Percentiles rank a stretch among this genome's conserved stretches.
Conservation (phyloP, 73 alveolate species). For the Urostyla sp. region DNA sequence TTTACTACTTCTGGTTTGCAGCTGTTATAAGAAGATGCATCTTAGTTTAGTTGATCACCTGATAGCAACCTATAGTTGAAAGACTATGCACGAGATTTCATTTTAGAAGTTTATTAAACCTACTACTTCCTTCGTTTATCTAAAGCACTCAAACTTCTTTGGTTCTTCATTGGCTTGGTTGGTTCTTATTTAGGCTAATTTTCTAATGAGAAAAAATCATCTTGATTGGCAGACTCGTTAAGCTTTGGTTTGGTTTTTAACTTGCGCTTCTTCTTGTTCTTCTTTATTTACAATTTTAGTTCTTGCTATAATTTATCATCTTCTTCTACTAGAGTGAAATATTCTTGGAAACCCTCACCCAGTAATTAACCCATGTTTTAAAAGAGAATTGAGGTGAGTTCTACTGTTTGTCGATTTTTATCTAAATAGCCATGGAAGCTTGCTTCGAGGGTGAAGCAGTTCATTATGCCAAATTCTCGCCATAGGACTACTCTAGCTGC, state of each 20-base stretch:
- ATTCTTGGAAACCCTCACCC: conserved; percentile 50
- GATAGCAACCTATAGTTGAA: no score
- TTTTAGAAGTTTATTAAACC: conserved; percentile 27
- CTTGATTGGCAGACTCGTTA: no score
- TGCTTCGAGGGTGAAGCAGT: conserved; percentile 70
- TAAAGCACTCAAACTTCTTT: no score
- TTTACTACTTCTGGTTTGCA: no score
- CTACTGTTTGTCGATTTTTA: conserved; percentile 19
- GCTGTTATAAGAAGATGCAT: no score
- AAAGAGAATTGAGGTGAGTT: conserved; percentile 39
- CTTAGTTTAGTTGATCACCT: no score
- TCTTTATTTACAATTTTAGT: conserved; percentile 29
- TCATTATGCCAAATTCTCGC: conserved; percentile 62
- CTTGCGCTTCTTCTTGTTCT: conserved; percentile 42
- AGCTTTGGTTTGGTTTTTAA: no score
- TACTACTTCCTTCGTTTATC: no score
- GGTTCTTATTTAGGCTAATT: no score
- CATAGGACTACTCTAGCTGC: conserved; percentile 73
- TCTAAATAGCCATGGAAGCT: conserved; percentile 66
- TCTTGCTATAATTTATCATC: conserved; percentile 34
- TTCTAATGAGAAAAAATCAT: no score
- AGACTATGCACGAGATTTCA: no score
- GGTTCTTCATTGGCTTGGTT: no score
- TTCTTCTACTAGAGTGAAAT: conserved; percentile 50
- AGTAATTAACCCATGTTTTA: conserved; percentile 55